phyloP scores from a whole-genome alignment of 257 asterid species.

The Plantago major region DNA sequence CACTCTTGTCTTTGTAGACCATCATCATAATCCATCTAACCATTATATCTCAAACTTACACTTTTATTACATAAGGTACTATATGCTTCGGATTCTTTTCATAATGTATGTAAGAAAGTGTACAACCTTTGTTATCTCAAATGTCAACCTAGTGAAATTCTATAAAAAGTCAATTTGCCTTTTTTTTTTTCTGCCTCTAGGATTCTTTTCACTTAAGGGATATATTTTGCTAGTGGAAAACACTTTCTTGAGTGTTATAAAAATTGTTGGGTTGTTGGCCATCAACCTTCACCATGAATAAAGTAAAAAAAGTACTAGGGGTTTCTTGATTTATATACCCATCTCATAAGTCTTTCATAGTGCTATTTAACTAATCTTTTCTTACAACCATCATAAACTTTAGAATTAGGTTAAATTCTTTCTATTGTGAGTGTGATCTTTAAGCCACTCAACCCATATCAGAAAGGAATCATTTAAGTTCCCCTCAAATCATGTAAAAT shows the following conservation, averaged over 20 bases:
- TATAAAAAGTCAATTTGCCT: slow-evolving; percentile 30
- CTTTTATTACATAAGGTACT: not conserved
- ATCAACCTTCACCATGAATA: slow-evolving; percentile 11
- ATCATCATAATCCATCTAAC: too few relatives aligned
- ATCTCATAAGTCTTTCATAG: too few relatives aligned
- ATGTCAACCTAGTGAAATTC: slow-evolving; percentile 42
- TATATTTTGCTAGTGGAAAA: slow-evolving; percentile 33
- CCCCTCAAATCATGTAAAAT: too few relatives aligned
- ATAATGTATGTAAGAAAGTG: not conserved
- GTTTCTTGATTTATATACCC: not conserved
- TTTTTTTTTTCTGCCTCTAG: slow-evolving; percentile 4
- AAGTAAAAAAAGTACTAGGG: not conserved
- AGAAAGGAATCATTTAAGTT: too few relatives aligned
- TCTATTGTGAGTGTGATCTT: too few relatives aligned
- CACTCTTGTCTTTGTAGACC: too few relatives aligned
- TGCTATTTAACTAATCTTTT: not conserved
- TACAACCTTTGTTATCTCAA: slow-evolving; percentile 7
- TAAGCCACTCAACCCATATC: too few relatives aligned
- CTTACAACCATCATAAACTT: too few relatives aligned
- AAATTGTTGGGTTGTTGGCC: slow-evolving; percentile 29
- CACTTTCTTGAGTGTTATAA: slow-evolving; percentile 32
- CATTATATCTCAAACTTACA: too few relatives aligned
- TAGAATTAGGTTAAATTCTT: too few relatives aligned
- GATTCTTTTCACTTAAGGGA: slow-evolving; percentile 33
- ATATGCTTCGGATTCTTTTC: slow-evolving; percentile 7